A percentile compares a stretch with the other conserved stretches of the same genome.
These are phyloP conservation scores for Rhytidiadelphus loreus DNA, from an alignment of 225 moss, liverwort and hornwort genomes.

Conservation along the genomic window DNA sequence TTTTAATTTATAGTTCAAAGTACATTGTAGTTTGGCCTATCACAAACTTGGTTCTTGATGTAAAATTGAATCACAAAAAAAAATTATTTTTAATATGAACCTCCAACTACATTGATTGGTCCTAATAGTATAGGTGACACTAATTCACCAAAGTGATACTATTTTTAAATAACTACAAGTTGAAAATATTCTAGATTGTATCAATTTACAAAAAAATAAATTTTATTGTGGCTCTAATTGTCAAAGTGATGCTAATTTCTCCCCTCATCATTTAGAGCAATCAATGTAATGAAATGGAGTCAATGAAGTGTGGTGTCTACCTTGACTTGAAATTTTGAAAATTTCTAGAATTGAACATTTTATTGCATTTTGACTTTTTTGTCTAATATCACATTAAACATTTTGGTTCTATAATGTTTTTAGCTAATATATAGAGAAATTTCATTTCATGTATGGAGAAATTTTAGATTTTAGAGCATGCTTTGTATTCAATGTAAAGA, in stretches of 20 bases:
- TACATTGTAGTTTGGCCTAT: neutral
- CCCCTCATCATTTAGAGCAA: neutral
- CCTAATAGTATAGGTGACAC: neutral
- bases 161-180: neutral
- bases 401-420: accelerated
- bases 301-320: neutral
- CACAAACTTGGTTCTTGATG: neutral
- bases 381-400: neutral
- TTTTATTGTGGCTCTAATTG: neutral
- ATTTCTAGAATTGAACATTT: neutral
- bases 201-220: neutral
- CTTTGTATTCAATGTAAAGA: too few relatives aligned
- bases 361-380: too few relatives aligned
- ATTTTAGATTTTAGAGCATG: too few relatives aligned
- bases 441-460: too few relatives aligned
- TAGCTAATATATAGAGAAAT: too few relatives aligned
- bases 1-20: neutral
- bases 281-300: neutral
- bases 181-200: neutral
- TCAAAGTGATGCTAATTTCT: neutral
- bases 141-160: neutral
- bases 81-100: neutral
- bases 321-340: neutral
- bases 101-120: neutral
- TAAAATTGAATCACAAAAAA: neutral